phyloP scores from a whole-genome alignment of 2,329 filamentous ascomycete species.

The Blastomyces emzantsi region DNA sequence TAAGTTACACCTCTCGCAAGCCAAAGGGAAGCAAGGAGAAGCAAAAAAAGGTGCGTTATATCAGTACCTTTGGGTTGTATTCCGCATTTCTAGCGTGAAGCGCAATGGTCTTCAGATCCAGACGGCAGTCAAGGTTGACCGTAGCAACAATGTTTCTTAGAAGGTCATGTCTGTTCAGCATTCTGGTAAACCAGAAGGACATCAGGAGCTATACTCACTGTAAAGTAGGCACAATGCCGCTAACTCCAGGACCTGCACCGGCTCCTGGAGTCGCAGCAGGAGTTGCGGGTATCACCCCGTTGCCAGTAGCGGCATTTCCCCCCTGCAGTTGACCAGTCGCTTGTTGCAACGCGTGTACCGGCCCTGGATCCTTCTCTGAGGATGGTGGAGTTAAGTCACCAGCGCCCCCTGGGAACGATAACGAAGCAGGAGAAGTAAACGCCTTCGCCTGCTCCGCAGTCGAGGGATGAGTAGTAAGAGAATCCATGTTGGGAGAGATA shows the following conservation, averaged over 20 bases:
- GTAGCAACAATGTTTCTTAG: conserved; percentile 97
- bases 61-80: conserved; percentile 90
- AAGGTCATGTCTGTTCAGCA: conserved; percentile 37
- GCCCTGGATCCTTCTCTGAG: conserved; percentile 55
- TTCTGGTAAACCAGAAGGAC: conserved; percentile 39
- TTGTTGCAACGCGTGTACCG: conserved; percentile 37
- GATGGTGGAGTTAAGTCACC: conserved; percentile 74
- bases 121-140: conserved; percentile 92
- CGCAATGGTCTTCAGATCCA: conserved; percentile 98
- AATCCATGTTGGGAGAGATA: conserved; percentile 56
- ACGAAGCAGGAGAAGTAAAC: conserved; percentile 83
- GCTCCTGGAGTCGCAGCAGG: conserved; percentile 86
- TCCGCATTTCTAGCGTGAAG: conserved; percentile 96
- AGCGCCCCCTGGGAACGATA: conserved; percentile 81
- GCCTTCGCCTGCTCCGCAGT: conserved; percentile 91
- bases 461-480: conserved; percentile 81
- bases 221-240: conserved; percentile 84
- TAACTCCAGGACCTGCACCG: conserved; percentile 68
- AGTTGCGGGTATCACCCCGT: conserved; percentile 78
- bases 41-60: conserved; percentile 18
- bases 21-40: conserved; percentile 3
- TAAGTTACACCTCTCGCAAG: conserved; percentile 5
- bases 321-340: conserved; percentile 44
- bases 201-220: conserved; percentile 71
- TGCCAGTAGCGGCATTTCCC: conserved; percentile 54